Evolutionary conservation across 768 basidiomycete genomes (phyloP).

Genomic region (Suillus luteus): DNA sequence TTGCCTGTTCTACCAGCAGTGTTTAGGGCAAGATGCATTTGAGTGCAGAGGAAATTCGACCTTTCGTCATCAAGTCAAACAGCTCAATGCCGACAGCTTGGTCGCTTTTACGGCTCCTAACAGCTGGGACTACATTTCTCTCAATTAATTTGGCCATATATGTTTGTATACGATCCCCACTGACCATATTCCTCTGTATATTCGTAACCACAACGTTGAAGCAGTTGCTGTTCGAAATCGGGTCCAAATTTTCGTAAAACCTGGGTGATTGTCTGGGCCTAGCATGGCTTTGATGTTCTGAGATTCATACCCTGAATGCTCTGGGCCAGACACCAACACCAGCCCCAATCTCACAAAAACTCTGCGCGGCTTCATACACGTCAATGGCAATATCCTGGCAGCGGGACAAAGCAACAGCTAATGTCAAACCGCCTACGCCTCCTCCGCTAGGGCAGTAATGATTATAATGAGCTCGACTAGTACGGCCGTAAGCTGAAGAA

Average conservation of each 20-base stretch:
- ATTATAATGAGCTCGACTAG: neutral
- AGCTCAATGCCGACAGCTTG: conserved; percentile 55
- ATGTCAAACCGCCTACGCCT: conserved; percentile 42
- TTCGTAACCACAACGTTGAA: conserved; percentile 21
- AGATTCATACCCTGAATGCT: conserved; percentile 25
- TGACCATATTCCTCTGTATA: conserved; percentile 26
- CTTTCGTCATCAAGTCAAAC: conserved; percentile 57
- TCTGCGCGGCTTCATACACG: conserved; percentile 53
- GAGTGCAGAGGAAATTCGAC: conserved; percentile 34
- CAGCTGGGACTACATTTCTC: conserved; percentile 44
- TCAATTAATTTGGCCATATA: neutral
- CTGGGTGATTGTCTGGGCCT: conserved; percentile 14
- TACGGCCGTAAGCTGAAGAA: neutral
- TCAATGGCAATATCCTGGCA: conserved; percentile 57
- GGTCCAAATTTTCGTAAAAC: conserved; percentile 25
- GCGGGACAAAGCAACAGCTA: conserved; percentile 37
- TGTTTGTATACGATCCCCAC: neutral
- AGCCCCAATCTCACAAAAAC: conserved; percentile 57
- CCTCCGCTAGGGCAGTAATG: conserved; percentile 36
- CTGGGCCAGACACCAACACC: conserved; percentile 55
- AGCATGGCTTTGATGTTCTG: neutral
- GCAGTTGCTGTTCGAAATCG: conserved; percentile 21
- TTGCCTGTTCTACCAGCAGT: conserved; percentile 37
- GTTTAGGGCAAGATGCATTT: conserved; percentile 1
- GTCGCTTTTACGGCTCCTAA: conserved; percentile 64